Evolutionary conservation across 2,329 filamentous ascomycete genomes (phyloP).

Genomic region (Niveomyces coronatus): DNA sequence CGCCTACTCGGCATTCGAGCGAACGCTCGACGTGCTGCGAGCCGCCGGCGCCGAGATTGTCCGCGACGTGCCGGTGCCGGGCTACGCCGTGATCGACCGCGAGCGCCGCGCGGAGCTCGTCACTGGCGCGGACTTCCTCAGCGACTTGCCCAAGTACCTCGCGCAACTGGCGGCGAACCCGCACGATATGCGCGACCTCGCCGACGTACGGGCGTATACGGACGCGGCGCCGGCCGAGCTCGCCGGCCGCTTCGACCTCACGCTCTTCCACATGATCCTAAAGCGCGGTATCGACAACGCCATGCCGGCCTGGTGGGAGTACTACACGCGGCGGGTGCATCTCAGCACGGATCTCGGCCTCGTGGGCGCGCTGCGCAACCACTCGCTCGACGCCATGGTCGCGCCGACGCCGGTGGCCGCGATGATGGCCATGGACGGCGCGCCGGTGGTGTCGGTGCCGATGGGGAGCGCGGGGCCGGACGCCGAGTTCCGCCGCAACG

Average conservation of each 20-base stretch:
- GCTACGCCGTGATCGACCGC: constrained; percentile 37
- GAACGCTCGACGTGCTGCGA: constrained; percentile 40
- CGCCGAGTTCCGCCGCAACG: constrained; percentile 33
- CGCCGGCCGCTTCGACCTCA: constrained; percentile 51
- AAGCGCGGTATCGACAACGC: constrained; percentile 43
- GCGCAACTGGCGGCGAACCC: constrained; percentile 46
- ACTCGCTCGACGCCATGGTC: constrained; percentile 51
- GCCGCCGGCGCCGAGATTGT: constrained; percentile 48
- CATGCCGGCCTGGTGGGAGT: constrained; percentile 43
- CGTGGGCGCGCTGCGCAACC: constrained; percentile 44
- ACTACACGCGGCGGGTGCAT: constrained; percentile 42
- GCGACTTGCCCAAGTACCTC: constrained; percentile 45
- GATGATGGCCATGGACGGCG: constrained; percentile 45
- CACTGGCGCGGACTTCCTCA: constrained; percentile 45
- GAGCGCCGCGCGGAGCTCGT: constrained; percentile 40
- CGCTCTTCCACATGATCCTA: constrained; percentile 43
- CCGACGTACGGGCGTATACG: constrained; percentile 45
- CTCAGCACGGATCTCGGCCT: constrained; percentile 47
- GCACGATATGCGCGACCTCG: constrained; percentile 39
- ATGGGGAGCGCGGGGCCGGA: constrained; percentile 46
- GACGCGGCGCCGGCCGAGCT: constrained; percentile 39
- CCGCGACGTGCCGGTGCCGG: constrained; percentile 41
- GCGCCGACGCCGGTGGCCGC: constrained; percentile 41
- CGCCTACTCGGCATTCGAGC: constrained; percentile 41
- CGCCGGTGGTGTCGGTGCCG: constrained; percentile 53